Conservation (phyloP, 768 basidiomycete species). For the Boletus tomentosulus region DNA sequence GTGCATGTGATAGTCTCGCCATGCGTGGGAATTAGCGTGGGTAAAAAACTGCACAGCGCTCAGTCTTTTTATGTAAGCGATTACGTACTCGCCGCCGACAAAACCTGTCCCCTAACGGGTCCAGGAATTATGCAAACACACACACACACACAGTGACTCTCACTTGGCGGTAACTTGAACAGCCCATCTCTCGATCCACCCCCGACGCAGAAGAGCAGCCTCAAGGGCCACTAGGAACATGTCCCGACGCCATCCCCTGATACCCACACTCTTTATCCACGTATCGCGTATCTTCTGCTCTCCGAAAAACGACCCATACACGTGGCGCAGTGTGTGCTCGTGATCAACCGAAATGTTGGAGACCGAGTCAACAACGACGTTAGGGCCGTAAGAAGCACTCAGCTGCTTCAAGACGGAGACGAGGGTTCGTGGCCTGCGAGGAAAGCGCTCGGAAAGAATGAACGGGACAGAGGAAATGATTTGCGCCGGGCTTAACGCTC, state of each 20-base stretch:
- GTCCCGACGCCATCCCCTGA: constrained; percentile 42
- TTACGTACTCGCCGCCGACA: no score
- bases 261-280: constrained; percentile 23
- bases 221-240: constrained; percentile 50
- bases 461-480: constrained; percentile 45
- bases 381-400: constrained; percentile 19
- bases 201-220: constrained; percentile 43
- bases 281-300: constrained; percentile 12
- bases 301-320: constrained; percentile 5
- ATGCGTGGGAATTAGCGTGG: no score
- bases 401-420: constrained; percentile 37
- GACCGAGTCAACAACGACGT: constrained; percentile 32
- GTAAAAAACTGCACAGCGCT: no score
- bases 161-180: constrained; percentile 19
- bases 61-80: no score
- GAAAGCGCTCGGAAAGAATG: constrained; percentile 28
- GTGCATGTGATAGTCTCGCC: no score
- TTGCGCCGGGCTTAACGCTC: constrained; percentile 34
- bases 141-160: not conserved
- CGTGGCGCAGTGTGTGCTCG: constrained; percentile 9
- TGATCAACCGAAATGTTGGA: constrained; percentile 39
- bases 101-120: no score
- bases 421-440: constrained; percentile 37
- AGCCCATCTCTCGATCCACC: constrained; percentile 47
- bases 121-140: not conserved